Base-by-base conservation (phyloP, 495 filamentous ascomycete species). In the Chaetomium tenue region DNA sequence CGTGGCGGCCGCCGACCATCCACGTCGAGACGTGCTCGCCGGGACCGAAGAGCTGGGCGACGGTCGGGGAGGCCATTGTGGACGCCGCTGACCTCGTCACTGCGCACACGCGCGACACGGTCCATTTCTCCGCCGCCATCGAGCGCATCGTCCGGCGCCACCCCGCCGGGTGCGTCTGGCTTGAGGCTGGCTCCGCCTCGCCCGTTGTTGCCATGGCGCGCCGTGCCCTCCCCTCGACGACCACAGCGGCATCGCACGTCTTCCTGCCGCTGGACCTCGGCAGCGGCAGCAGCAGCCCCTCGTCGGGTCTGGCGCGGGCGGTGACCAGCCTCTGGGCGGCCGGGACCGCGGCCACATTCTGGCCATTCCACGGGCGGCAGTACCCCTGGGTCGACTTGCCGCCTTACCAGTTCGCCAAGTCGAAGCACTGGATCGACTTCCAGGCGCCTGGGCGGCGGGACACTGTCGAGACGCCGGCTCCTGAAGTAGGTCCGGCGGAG, bases 361-460 rank as follows among this genome's bases (percentile, higher is more conserved):
- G 63, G 63, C 55, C 28, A 0, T 60, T 54, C 55, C 56, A 53
- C 47, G 51, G 51, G 9, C 23, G 11, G 9, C 23, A 20, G 2
- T 22, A 12, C 16, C 8, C 18, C 28, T 61, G 50, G 7, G 7
- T 84, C n/a, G 56, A 73, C 1, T 75, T 87, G 0, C 84, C 84
- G 13, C 78, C 83, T 0, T 86, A 85, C 50, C 80, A 84, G 62
- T 87, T 87, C 53, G 80, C 83, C 28, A 78, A 78, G 61, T 64
- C 76, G 0, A 47, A 66, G 0, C 79, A 83, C 39, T 67, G 61
- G 61, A 20, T 67, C 5, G 28, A 47, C 44, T 18, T 6, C 20
- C 9, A 6, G 16, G 37, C 37, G 20, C 28, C 9, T 20, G 37
- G 39, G 18, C 12, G 40, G 23, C 15, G 18, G 23, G 2, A 33